Evolutionary conservation across 345 rosid genomes (phyloP).

Genomic region (Mallotus nudiflorus): DNA sequence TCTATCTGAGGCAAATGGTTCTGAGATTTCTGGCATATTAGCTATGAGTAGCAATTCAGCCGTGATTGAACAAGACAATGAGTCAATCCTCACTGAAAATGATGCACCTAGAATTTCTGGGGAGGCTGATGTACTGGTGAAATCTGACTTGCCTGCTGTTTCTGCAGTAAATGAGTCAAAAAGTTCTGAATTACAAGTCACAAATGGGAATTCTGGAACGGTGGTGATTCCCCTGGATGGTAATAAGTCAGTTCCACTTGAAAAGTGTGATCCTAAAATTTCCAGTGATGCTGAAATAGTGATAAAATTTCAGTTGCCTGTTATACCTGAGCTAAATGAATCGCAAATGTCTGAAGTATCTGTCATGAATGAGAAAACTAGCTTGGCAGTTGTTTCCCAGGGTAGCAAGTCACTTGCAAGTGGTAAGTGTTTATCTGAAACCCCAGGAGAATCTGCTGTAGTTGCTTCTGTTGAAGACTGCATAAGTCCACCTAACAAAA

Average conservation of each 20-base stretch:
- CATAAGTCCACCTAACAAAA: slow-evolving; percentile 24
- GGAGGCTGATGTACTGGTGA: slow-evolving; percentile 8
- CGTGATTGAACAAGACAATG: neutral
- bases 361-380: slow-evolving; percentile 18
- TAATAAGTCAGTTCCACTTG: slow-evolving; percentile 7
- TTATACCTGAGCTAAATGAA: slow-evolving; percentile 23
- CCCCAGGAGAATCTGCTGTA: slow-evolving; percentile 21
- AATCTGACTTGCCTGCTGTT: slow-evolving; percentile 18
- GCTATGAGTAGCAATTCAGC: neutral
- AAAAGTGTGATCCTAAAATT: neutral
- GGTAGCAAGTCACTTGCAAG: slow-evolving; percentile 25
- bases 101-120: slow-evolving; percentile 4
- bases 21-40: neutral
- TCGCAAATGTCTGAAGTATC: slow-evolving; percentile 26
- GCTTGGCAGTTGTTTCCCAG: slow-evolving; percentile 15
- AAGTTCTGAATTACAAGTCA: slow-evolving; percentile 1
- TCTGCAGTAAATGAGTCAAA: slow-evolving; percentile 12
- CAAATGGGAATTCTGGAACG: slow-evolving; percentile 4
- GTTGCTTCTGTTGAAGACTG: slow-evolving; percentile 20
- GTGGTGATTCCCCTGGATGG: slow-evolving; percentile 9
- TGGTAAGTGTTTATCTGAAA: slow-evolving; percentile 30
- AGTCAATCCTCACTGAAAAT: neutral
- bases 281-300: slow-evolving; percentile 16
- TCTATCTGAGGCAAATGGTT: slow-evolving; percentile 15
- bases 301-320: slow-evolving; percentile 19